Conservation (phyloP, 2,329 filamentous ascomycete species). For the Cephalotrichum gorgonifer region DNA sequence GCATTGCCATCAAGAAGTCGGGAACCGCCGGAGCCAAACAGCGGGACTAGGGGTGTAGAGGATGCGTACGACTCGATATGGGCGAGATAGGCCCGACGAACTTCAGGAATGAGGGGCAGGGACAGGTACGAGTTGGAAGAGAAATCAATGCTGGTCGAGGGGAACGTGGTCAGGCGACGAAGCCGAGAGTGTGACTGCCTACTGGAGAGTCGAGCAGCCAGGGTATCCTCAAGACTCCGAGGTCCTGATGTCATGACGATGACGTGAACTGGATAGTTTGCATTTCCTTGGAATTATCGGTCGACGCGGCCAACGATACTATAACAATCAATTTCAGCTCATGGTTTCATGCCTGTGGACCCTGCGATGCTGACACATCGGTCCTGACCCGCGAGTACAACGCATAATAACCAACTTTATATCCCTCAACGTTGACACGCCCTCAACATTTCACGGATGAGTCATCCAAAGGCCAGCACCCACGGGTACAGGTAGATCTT, state of each 20-base stretch:
- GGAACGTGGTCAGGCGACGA: slow-evolving; percentile 40
- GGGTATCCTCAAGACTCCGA: not conserved
- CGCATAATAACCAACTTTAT: no score
- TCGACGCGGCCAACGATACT: no score
- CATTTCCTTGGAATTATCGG: no score
- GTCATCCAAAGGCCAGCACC: no score
- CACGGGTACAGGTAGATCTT: no score
- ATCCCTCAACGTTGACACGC: no score
- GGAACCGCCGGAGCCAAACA: slow-evolving; percentile 41
- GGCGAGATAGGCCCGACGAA: slow-evolving; percentile 55
- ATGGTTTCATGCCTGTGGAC: no score
- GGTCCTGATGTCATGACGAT: not conserved
- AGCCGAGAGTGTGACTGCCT: slow-evolving; percentile 21
- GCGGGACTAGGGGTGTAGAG: not conserved
- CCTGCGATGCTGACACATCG: no score
- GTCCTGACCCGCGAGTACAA: no score
- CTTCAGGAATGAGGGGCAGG: slow-evolving; percentile 39
- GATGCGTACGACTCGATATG: not conserved
- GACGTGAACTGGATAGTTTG: not conserved
- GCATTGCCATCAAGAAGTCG: slow-evolving; percentile 43
- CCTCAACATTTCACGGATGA: no score
- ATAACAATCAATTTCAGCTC: no score
- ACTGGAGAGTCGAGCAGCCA: slow-evolving; percentile 7
- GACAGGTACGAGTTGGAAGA: slow-evolving; percentile 75
- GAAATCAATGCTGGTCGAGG: slow-evolving; percentile 47